Evolutionary conservation across 768 basidiomycete genomes (phyloP).

Genomic region (Guyanaporus albipodus): DNA sequence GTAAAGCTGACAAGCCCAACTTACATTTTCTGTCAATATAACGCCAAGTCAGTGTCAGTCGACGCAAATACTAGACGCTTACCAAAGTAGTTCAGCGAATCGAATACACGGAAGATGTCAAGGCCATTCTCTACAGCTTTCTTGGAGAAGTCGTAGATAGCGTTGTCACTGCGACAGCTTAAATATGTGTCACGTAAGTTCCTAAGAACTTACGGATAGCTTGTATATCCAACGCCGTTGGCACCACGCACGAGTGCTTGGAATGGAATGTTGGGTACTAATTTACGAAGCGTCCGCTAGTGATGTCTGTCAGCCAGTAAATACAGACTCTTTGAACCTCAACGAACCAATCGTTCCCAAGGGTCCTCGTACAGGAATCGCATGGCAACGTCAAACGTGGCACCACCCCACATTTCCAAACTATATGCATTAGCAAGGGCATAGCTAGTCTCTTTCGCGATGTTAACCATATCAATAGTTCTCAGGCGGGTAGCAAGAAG

Average conservation of each 20-base stretch:
- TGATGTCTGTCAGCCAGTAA: conserved; percentile 12
- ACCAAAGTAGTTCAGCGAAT: conserved; percentile 99
- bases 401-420: conserved; percentile 98
- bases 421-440: conserved; percentile 95
- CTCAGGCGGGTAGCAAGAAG: conserved; percentile 93
- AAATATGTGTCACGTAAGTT: neutral
- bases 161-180: conserved; percentile 70
- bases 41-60: conserved; percentile 4
- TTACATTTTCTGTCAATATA: conserved; percentile 59
- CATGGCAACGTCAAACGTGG: conserved; percentile 99
- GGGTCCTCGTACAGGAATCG: conserved; percentile 99
- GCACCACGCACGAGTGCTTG: conserved; percentile 98
- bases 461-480: conserved; percentile 96
- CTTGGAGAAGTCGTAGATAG: conserved; percentile 99
- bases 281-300: conserved; percentile 84
- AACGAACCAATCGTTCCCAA: conserved; percentile 89
- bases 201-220: conserved; percentile 73
- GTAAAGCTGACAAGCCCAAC: conserved; percentile 15
- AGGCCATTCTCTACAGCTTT: conserved; percentile 99
- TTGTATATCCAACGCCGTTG: conserved; percentile 98
- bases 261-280: conserved; percentile 98
- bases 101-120: conserved; percentile 99
- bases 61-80: conserved; percentile 24
- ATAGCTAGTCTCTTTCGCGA: conserved; percentile 95
- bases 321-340: neutral